phyloP scores from a whole-genome alignment of 805 yeast species.

The Lachancea dasiensis region DNA sequence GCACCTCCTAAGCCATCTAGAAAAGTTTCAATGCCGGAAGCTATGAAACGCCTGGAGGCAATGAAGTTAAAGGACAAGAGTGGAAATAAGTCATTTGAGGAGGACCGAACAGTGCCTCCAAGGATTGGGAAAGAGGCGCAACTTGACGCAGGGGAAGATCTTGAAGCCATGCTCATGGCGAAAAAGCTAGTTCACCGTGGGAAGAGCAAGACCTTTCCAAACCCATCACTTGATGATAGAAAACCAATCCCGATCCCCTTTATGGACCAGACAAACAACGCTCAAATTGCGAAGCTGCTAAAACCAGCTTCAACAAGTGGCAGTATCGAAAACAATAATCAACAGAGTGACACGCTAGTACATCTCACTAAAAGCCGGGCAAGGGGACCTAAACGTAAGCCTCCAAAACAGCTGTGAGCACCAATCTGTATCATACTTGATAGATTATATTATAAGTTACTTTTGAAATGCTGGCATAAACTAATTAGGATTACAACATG shows the following conservation, averaged over 20 bases:
- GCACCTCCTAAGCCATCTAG: conserved; percentile 25
- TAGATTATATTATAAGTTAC: background rate
- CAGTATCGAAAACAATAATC: background rate
- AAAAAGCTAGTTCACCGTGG: conserved; percentile 5
- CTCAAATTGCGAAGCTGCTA: conserved; percentile 1
- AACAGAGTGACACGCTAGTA: conserved; percentile 9
- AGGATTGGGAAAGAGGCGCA: too few relatives aligned
- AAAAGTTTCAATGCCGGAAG: conserved; percentile 28
- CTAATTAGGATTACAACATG: background rate
- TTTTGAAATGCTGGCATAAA: background rate
- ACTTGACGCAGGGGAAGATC: background rate
- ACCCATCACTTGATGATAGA: background rate
- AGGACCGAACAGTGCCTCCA: too few relatives aligned
- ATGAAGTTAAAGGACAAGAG: conserved; percentile 8
- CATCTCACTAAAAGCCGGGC: conserved; percentile 33
- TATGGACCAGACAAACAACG: conserved; percentile 4
- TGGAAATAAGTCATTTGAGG: too few relatives aligned
- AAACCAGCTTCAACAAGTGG: conserved; percentile 2
- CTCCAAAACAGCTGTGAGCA: conserved; percentile 23
- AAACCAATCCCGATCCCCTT: conserved; percentile 5
- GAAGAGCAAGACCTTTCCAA: background rate
- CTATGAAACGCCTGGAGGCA: conserved; percentile 19
- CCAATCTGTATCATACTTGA: background rate
- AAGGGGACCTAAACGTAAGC: conserved; percentile 36
- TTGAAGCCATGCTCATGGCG: conserved; percentile 15